Conservation (phyloP, 1,284 basidiomycete species). For the Thecaphora thlaspeos region DNA sequence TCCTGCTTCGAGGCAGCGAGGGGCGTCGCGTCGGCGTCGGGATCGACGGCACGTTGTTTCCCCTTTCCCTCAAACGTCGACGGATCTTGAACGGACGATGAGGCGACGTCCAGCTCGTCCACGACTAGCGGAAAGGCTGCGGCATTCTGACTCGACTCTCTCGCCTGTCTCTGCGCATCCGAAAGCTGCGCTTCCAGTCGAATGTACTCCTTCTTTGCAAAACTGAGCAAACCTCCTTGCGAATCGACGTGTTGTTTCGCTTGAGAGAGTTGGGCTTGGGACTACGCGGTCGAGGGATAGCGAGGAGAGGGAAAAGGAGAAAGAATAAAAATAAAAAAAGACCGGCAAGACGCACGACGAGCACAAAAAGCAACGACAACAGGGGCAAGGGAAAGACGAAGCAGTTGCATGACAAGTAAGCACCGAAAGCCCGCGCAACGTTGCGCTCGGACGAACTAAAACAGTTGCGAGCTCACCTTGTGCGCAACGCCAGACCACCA, state of each 20-base stretch:
- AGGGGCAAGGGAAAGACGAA: not conserved
- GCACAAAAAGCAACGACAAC: too few species aligned
- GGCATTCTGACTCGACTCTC: slow-evolving; percentile 14
- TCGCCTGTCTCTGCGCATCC: slow-evolving; percentile 39
- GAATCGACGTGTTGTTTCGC: slow-evolving; percentile 41
- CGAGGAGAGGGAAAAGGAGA: not conserved
- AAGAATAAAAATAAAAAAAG: too few species aligned
- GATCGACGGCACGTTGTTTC: too few species aligned
- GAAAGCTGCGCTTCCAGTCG: slow-evolving; percentile 43
- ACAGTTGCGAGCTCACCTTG: slow-evolving; percentile 30
- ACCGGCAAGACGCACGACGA: too few species aligned
- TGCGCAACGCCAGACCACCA: slow-evolving; percentile 53
- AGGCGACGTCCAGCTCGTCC: too few species aligned
- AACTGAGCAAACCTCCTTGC: slow-evolving; percentile 44
- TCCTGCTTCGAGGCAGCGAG: slow-evolving; percentile 4
- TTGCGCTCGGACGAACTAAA: too few species aligned
- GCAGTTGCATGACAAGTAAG: too few species aligned
- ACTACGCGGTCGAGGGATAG: slow-evolving; percentile 8
- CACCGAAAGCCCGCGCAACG: too few species aligned
- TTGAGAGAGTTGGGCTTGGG: slow-evolving; percentile 31
- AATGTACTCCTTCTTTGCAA: slow-evolving; percentile 36
- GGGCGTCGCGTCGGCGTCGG: not conserved
- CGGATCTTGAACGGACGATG: too few species aligned
- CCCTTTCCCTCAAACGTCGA: too few species aligned
- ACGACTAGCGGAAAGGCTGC: too few species aligned